Base-by-base conservation (phyloP, 306 rosid genomes). In the Elaeagnus macrophylla region DNA sequence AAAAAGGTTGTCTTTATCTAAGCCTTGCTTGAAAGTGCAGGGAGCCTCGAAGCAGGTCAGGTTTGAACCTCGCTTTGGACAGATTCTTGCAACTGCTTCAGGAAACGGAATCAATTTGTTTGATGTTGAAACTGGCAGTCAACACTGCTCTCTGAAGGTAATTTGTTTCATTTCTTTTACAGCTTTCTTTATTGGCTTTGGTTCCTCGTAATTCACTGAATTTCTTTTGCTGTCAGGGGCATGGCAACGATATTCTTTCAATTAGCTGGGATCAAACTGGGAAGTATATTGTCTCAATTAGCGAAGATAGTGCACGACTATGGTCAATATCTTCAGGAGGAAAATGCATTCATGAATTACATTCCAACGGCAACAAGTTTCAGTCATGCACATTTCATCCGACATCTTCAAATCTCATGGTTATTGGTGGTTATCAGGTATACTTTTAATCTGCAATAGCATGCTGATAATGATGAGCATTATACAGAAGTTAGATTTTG, bases 351-450 rank as follows among this genome's bases (percentile, higher is more conserved):
- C 53, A 55, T 55, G 79, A 71, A 60, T 54, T 84, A 42, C 61
- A 32, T 38, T 75, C 83, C 49, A 60, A 46, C 39, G 88, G 83
- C 44, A 78, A 81, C 66, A 74, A 44, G 62, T 84, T 81, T 56
- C 85, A 71, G 12, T 81, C 85, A 2, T 75, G 94, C 81, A 51
- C 71, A 57, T 81, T 81, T 74, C 85, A 84, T 71, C 85, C 85
- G 1, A 60, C 41, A 64, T 60, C 76, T 63, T 17, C 9, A 9
- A 57, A 63, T 45, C 78, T 78, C 59, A 59, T 81, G 66, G 53
- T 76, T 39, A 59, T 84, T 52, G 94, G 88, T 32, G 71, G 94
- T 71, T 66, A 75, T 52, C 63, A 73, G 94, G 94, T 81, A 78
- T 50, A 52, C 57, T 39, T 38, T 62, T 48, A 15, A 42, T 42